These are phyloP conservation scores for Rhodotorula paludigena DNA, from an alignment of 768 basidiomycete genomes.

Conservation along the genomic window DNA sequence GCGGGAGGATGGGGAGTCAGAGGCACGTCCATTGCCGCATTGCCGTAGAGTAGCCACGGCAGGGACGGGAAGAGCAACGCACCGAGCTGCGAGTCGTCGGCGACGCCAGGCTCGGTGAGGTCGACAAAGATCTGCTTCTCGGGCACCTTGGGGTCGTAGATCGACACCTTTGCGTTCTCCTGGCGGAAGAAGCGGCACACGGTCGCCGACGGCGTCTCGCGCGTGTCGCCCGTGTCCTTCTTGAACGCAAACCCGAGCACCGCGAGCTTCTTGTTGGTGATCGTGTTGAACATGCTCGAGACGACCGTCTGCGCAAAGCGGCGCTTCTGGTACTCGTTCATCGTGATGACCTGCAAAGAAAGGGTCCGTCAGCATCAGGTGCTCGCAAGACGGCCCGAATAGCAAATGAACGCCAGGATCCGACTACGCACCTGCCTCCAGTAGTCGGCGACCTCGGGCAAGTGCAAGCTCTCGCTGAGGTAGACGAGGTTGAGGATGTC, in stretches of 20 bases:
- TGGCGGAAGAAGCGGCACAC: constrained; percentile 87
- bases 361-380: background rate
- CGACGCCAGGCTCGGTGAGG: constrained; percentile 52
- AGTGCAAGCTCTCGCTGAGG: constrained; percentile 84
- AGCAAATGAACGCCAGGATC: too few relatives aligned
- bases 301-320: constrained; percentile 94
- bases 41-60: constrained; percentile 7
- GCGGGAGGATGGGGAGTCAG: constrained; percentile 43
- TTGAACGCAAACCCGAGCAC: constrained; percentile 99
- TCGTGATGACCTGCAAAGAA: constrained; percentile 71
- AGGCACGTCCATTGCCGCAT: constrained; percentile 8
- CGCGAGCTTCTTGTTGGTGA: constrained; percentile 92
- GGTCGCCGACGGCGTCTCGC: constrained; percentile 92
- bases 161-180: constrained; percentile 75
- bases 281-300: constrained; percentile 96
- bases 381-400: background rate
- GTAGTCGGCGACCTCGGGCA: constrained; percentile 95
- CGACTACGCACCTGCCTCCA: constrained; percentile 57
- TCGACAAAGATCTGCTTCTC: constrained; percentile 76
- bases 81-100: constrained; percentile 55
- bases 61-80: background rate
- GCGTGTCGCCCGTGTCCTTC: constrained; percentile 98
- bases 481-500: constrained; percentile 99
- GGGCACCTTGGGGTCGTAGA: constrained; percentile 86
- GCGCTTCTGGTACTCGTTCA: constrained; percentile 98